These are phyloP conservation scores for Umbelopsis ramanniana DNA, from an alignment of 192 early-diverging fungal genomes.

Conservation along the genomic window DNA sequence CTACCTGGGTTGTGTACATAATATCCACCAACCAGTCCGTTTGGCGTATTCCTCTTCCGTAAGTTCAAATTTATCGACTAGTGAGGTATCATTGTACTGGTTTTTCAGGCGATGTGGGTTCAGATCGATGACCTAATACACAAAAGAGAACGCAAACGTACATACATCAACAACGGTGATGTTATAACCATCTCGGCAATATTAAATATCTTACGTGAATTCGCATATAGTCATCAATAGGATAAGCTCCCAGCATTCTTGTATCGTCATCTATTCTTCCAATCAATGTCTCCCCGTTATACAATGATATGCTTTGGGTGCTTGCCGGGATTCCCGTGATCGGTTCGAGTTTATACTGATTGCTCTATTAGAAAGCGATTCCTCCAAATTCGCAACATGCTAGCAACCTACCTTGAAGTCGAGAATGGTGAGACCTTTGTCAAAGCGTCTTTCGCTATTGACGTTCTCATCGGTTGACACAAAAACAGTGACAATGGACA, in stretches of 20 bases:
- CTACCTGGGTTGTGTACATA: background rate
- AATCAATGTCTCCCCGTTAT: constrained; percentile 54
- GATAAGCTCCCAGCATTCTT: constrained; percentile 85
- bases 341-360: constrained; percentile 80
- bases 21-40: constrained; percentile 56
- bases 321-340: constrained; percentile 85
- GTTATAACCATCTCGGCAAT: too few species aligned
- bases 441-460: constrained; percentile 87
- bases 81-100: constrained; percentile 85
- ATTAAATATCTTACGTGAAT: constrained; percentile 57
- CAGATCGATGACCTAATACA: constrained; percentile 63
- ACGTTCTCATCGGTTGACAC: constrained; percentile 77
- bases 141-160: background rate
- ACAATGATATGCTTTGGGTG: constrained; percentile 70
- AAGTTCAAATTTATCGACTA: constrained; percentile 95
- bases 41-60: constrained; percentile 88
- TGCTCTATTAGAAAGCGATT: background rate
- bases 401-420: constrained; percentile 65
- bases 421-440: constrained; percentile 69
- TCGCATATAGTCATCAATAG: constrained; percentile 81
- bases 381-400: background rate
- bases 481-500: constrained; percentile 90
- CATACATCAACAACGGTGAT: background rate
- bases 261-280: constrained; percentile 59
- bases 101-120: constrained; percentile 68